Base-by-base conservation (phyloP, 148 eudicot genomes). In the Pharnaceum exiguum region DNA sequence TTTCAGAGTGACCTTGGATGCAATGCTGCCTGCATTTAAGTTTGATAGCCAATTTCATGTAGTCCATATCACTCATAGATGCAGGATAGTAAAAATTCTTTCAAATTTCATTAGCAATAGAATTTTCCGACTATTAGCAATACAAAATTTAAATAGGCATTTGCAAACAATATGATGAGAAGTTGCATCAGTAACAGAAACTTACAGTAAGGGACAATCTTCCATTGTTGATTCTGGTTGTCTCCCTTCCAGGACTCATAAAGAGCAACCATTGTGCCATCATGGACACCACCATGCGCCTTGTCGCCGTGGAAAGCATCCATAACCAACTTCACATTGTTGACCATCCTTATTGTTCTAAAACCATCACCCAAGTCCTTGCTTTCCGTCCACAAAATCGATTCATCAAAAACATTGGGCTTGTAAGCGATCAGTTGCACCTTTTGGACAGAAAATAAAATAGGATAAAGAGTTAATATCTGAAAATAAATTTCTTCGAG, bases 241-340 rank as follows among this genome's bases (percentile, higher is more conserved):
- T 90, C 97, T 8, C 89, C 95, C 71, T 87, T 90, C 64, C 68
- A 67, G 73, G 82, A 85, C 45, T 84, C 83, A 86, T 86, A 84
- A 19, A 90, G 80, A 28, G 80, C 84, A 38, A 90, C 68, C 3
- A 48, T 40, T 5, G 95, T 80, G 58, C 97, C 97, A 59, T 87
- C 87, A 29, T 48, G 89, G 26, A 90, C 84, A 33, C 97, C 95
- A n/a, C 95, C 97, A 28, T 86, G 91, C 33, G 84, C 69, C 68
- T 77, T 76, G 62, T 84, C 89, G 29, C 89, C 97, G 55, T 87
- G 65, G 48, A 78, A 78, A 55, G 93, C 93, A 57, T 85, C 93
- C 8, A 85, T 50, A 51, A 75, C 75, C 36, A 85, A 68, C 18
- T 56, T 46, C 46, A 73, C 72, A 59, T 85, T 85, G 46, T 82